Base-by-base conservation (phyloP, 2,329 filamentous ascomycete species). In the Botrytis elliptica region DNA sequence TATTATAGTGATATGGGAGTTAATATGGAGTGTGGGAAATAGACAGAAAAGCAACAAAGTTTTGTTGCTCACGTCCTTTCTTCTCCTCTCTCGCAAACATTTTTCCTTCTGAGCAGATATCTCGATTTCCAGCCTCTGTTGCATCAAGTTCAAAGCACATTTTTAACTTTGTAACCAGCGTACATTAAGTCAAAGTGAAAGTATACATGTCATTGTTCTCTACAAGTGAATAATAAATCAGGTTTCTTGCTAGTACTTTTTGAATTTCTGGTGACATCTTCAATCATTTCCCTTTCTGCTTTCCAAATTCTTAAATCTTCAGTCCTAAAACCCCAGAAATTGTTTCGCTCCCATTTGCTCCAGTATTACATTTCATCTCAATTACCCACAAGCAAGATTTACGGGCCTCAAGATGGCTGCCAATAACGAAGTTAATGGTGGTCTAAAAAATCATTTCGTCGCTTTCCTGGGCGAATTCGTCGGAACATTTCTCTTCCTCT, bases 361-460 rank as follows among this genome's bases (percentile, higher is more conserved):
- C 33, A 10, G 46, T 67, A 7, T 40, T 55, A 6, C 25, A 40
- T 20, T 40, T 20, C 33, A 40, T 18, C 44, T 55, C 65, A 40
- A 18, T 12, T 22, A 36, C 29, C 18, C 36, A 64, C 38, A 38
- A 29, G 33, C 33, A 55, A 67, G 33, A 52, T 29, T 22, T 52
- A n/a, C 46, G 7, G 38, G 8, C 20, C 38, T 12, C 36, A 29
- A 18, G 36, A 67, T 55, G 65, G 36, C 38, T 4, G 33, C 65
- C 33, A 36, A 36, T 49, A 12, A 36, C 12, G 42, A 14, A 25
- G 14, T 20, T 36, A 44, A 22, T 69, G 36, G 36, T 42, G 29
- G 38, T 69, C n/a, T 69, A 18, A 57, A 67, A 67, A 55, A 55
- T 22, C 52, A 36, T 70, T 70, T 70, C 12, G 7, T 59, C 40